Conservation (phyloP, 108 stramenopile genomes). For the Seminavis robusta region DNA sequence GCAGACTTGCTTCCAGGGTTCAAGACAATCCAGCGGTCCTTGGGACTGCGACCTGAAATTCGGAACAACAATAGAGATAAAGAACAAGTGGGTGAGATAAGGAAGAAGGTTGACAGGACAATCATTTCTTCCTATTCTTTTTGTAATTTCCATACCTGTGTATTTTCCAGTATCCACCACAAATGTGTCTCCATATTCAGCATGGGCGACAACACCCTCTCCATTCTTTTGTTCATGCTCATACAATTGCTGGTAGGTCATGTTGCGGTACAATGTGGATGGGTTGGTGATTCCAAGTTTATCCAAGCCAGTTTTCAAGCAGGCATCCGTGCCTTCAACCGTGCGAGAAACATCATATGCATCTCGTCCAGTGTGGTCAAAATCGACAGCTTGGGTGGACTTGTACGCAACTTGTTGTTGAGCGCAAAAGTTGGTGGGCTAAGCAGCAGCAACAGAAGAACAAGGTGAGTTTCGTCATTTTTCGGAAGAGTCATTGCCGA, state of each 20-base stretch:
- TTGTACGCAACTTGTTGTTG: background rate
- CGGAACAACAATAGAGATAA: too few species aligned
- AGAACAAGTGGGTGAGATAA: too few species aligned
- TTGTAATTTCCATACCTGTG: too few species aligned
- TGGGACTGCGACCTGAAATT: conserved; percentile 95
- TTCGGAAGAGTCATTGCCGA: too few species aligned
- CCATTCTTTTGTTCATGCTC: conserved; percentile 90
- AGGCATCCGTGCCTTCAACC: conserved; percentile 66
- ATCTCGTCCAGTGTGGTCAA: conserved; percentile 45
- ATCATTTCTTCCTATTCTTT: too few species aligned
- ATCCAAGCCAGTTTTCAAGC: conserved; percentile 63
- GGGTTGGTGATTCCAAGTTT: conserved; percentile 78
- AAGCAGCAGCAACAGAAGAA: too few species aligned
- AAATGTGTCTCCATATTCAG: conserved; percentile 88
- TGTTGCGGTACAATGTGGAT: conserved; percentile 82
- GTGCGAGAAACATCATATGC: conserved; percentile 74
- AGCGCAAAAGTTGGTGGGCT: background rate
- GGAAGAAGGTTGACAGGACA: too few species aligned
- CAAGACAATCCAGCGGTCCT: conserved; percentile 91
- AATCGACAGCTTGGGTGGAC: background rate
- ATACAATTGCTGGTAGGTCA: conserved; percentile 89
- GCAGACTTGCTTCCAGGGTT: conserved; percentile 67
- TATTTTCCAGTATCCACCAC: conserved; percentile 96
- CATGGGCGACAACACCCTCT: conserved; percentile 81
- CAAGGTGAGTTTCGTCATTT: too few species aligned